A percentile compares a stretch with the other conserved stretches of the same genome.
Conservation (phyloP, 2,329 filamentous ascomycete genomes). For the Fusarium tuaranense region DNA sequence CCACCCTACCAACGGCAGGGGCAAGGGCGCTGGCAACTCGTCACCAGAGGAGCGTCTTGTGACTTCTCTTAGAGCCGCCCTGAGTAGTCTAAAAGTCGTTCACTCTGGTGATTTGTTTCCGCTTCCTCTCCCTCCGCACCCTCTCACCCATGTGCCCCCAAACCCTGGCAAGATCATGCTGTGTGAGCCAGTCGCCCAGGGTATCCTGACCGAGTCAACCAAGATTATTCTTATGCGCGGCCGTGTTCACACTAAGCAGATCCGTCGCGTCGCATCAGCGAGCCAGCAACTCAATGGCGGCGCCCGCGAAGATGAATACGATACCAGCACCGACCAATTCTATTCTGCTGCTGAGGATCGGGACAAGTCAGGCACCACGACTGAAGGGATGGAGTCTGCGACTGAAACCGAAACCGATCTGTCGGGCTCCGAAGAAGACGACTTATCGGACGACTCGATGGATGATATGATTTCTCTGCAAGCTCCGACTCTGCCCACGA, state of each 20-base stretch:
- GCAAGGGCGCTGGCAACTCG: slow-evolving; percentile 50
- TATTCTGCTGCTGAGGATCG: slow-evolving; percentile 91
- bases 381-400: slow-evolving; percentile 68
- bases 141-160: slow-evolving; percentile 85
- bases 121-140: slow-evolving; percentile 83
- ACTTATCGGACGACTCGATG: slow-evolving; percentile 87
- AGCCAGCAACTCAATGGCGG: slow-evolving; percentile 65
- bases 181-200: slow-evolving; percentile 96
- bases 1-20: slow-evolving; percentile 59
- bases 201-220: slow-evolving; percentile 79
- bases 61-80: slow-evolving; percentile 77
- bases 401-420: slow-evolving; percentile 74
- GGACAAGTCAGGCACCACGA: slow-evolving; percentile 67
- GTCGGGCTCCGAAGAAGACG: slow-evolving; percentile 74
- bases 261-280: slow-evolving; percentile 57
- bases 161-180: slow-evolving; percentile 89
- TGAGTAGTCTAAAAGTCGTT: slow-evolving; percentile 79
- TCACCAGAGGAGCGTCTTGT: slow-evolving; percentile 69
- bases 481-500: slow-evolving; percentile 81
- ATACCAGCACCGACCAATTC: slow-evolving; percentile 90
- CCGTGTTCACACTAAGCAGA: slow-evolving; percentile 66
- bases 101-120: slow-evolving; percentile 85
- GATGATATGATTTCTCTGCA: slow-evolving; percentile 94
- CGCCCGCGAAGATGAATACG: slow-evolving; percentile 74
- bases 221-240: slow-evolving; percentile 84